Base-by-base conservation (phyloP, 2,329 filamentous ascomycete species). In the Colletotrichum sp. region DNA sequence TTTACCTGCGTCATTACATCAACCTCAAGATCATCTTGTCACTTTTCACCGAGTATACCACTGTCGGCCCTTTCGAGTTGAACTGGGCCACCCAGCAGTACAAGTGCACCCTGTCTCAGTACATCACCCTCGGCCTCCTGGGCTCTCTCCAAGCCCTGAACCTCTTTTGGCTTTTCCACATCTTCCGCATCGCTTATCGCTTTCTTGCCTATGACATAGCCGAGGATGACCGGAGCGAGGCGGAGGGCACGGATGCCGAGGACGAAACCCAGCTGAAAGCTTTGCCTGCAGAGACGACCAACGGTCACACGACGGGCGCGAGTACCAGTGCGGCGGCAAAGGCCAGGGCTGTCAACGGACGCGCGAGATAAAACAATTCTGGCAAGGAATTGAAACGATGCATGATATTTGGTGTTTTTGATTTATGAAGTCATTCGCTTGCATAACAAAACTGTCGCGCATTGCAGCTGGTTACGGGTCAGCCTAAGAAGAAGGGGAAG, bases 1-100 rank as follows among this genome's bases (percentile, higher is more conserved):
- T 95, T 81, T 98, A 99, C 88, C 88, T 96, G 78, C 95, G 96
- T 71, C 96, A 99, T 86, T 95, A 93, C 86, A 89, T 96, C 83
- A 96, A 96, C 86, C 89, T 96, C 67, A 89, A 89, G 81, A 95
- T 97, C 84, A 89, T 97, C 81, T 92, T 88, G 84, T 95, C 93
- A 44, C 90, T 96, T 76, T 91, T 96, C 81, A 95, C 92, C 80
- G 92, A 95, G 81, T 96, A 95, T 86, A 88, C 90, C 80, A 95
- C 93, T 57, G 88, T 96, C 73, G 95, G 94, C 1, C 93, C 94
- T 57, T 96, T 92, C 83, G 92, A 92, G 81, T 87, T 96, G 77
- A 91, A 96, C 87, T 96, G 95, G 95, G 92, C 90, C 69, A 91
- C 90, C 0, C 88, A 93, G 81, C 94, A 95, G 84, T 96, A 94